Evolutionary conservation across 164 flowering plant species (phyloP).

Genomic region (Vitis riparia): DNA sequence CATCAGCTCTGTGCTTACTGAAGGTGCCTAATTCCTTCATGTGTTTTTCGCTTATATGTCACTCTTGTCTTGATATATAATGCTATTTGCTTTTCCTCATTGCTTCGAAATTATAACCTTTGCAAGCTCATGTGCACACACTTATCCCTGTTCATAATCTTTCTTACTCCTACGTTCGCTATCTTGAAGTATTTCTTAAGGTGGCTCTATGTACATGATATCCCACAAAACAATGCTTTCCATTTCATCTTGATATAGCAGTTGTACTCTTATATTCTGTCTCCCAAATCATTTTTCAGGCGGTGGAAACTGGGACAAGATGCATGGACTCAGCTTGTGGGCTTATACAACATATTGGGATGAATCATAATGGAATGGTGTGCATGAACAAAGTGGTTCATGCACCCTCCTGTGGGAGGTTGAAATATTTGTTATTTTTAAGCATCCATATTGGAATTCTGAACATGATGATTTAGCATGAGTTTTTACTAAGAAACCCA

Average conservation of each 20-base stretch:
- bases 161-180: too few relatives aligned
- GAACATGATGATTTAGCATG: too few relatives aligned
- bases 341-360: too few relatives aligned
- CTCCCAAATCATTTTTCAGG: neutral
- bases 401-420: too few relatives aligned
- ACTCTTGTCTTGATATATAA: neutral
- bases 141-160: neutral
- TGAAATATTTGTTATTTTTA: neutral
- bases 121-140: neutral
- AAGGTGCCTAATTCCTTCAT: neutral
- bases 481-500: too few relatives aligned
- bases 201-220: neutral
- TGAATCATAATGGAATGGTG: neutral
- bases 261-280: neutral
- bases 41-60: neutral
- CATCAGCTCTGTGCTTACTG: slow-evolving; percentile 1
- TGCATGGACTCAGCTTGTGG: neutral
- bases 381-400: neutral
- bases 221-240: neutral
- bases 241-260: neutral
- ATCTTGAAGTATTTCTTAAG: too few relatives aligned
- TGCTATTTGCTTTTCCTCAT: neutral
- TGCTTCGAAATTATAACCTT: neutral
- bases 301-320: neutral
- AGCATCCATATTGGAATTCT: neutral